Evolutionary conservation across 2,329 filamentous ascomycete species (phyloP).

Genomic region (Neofusicoccum cordaticola): DNA sequence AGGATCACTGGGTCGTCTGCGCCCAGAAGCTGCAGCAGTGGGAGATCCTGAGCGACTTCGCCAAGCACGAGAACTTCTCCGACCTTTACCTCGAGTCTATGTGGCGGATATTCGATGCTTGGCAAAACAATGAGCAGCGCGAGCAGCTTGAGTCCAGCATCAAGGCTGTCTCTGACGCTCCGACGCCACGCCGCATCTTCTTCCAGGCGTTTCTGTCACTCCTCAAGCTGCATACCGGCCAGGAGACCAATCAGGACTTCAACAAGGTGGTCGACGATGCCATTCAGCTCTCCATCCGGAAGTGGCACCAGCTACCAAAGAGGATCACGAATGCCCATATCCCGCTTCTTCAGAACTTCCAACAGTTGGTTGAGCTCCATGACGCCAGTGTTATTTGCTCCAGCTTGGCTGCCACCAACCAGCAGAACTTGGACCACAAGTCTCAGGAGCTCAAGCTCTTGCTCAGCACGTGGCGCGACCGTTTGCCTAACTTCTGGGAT

Average conservation of each 20-base stretch:
- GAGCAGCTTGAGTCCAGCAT: conserved; percentile 90
- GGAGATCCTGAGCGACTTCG: conserved; percentile 96
- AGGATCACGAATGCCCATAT: conserved; percentile 94
- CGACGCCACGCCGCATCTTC: conserved; percentile 88
- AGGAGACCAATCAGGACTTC: conserved; percentile 77
- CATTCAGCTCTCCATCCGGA: conserved; percentile 93
- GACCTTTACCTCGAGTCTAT: conserved; percentile 92
- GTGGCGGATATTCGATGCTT: conserved; percentile 94
- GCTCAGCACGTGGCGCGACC: conserved; percentile 90
- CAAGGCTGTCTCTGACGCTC: conserved; percentile 96
- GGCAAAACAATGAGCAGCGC: conserved; percentile 80
- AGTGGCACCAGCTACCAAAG: conserved; percentile 97
- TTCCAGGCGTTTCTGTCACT: conserved; percentile 99
- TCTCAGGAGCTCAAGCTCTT: conserved; percentile 93
- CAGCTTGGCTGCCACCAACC: conserved; percentile 81
- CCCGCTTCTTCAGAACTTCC: conserved; percentile 93
- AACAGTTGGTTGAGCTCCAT: conserved; percentile 94
- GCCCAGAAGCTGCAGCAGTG: conserved; percentile 98
- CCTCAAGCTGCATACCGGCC: conserved; percentile 88
- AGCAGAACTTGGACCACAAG: conserved; percentile 84
- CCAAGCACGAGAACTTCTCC: conserved; percentile 98
- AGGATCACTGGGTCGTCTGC: conserved; percentile 98
- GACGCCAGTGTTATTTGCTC: conserved; percentile 96
- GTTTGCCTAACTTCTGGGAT: conserved; percentile 96
- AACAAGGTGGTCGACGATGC: conserved; percentile 91